phyloP scores from a whole-genome alignment of 2,329 filamentous ascomycete species.

The Penicillium sp. region DNA sequence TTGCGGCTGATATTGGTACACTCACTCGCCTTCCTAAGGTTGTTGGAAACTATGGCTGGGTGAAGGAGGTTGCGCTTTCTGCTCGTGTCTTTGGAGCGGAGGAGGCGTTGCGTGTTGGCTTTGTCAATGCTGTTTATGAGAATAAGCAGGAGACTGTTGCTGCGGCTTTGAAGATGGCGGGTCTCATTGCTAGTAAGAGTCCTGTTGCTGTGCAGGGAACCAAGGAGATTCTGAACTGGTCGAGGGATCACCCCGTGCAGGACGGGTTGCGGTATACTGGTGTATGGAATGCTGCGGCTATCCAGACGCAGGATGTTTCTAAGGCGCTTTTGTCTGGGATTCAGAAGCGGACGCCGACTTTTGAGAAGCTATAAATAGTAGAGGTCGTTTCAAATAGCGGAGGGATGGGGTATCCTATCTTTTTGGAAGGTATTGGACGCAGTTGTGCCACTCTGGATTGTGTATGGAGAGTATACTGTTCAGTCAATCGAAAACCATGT shows the following conservation, averaged over 20 bases:
- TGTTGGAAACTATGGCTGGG: constrained; percentile 47
- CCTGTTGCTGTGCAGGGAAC: constrained; percentile 85
- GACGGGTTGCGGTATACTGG: constrained; percentile 81
- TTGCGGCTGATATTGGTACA: constrained; percentile 52
- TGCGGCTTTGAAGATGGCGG: constrained; percentile 64
- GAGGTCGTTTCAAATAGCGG: background rate
- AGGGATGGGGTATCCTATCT: background rate
- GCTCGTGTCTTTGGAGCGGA: constrained; percentile 46
- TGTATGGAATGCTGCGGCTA: constrained; percentile 80
- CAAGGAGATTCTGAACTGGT: constrained; percentile 82
- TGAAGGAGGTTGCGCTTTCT: constrained; percentile 50
- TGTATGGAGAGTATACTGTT: background rate
- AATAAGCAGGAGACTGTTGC: constrained; percentile 63
- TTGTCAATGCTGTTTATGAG: constrained; percentile 43
- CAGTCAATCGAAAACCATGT: background rate
- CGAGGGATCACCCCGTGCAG: constrained; percentile 72
- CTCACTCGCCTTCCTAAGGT: constrained; percentile 49
- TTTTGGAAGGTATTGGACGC: background rate
- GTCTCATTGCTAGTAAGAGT: constrained; percentile 72
- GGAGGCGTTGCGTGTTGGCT: constrained; percentile 46
- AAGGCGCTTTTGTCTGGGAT: constrained; percentile 73
- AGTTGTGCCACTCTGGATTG: background rate
- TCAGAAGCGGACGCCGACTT: constrained; percentile 75
- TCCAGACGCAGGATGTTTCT: constrained; percentile 78
- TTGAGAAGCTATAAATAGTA: constrained; percentile 70